A percentile compares a stretch with the other conserved stretches of the same genome.
phyloP scores from a whole-genome alignment of 108 stramenopile species.

The Schizochytrium sp. region DNA sequence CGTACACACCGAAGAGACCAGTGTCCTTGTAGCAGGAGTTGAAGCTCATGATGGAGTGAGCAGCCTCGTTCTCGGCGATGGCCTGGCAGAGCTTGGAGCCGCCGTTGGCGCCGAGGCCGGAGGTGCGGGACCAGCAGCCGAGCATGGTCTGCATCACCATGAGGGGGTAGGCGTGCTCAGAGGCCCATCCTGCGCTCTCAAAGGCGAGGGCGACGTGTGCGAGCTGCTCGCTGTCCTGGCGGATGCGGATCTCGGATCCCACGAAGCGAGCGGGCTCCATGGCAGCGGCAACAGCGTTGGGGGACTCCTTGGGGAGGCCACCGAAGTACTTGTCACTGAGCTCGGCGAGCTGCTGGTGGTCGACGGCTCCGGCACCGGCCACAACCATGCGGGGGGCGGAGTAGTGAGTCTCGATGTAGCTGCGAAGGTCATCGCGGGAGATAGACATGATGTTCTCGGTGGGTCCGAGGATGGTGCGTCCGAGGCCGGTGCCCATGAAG shows the following conservation, averaged over 20 bases:
- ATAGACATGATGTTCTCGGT: constrained; percentile 90
- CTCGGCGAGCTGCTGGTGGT: constrained; percentile 88
- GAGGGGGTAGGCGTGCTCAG: constrained; percentile 95
- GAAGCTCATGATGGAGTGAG: constrained; percentile 92
- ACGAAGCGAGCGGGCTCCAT: constrained; percentile 93
- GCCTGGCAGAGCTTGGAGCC: constrained; percentile 90
- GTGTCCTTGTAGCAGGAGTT: constrained; percentile 99
- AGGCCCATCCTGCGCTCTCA: constrained; percentile 96
- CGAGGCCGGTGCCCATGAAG: constrained; percentile 91
- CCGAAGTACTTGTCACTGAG: constrained; percentile 92
- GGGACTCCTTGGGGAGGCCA: constrained; percentile 78
- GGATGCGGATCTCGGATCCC: constrained; percentile 91
- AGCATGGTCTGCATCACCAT: constrained; percentile 98
- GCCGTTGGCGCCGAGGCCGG: constrained; percentile 86
- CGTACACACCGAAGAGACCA: constrained; percentile 97
- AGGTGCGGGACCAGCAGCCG: constrained; percentile 89
- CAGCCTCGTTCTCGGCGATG: constrained; percentile 87
- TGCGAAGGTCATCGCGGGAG: constrained; percentile 84
- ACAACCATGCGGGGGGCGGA: constrained; percentile 97
- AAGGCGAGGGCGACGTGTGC: constrained; percentile 96
- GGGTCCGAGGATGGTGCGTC: constrained; percentile 95
- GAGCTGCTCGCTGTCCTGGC: constrained; percentile 83
- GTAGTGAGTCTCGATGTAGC: constrained; percentile 97
- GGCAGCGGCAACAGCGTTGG: constrained; percentile 81
- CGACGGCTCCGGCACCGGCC: constrained; percentile 95